Evolutionary conservation across 257 asterid genomes (phyloP).

Genomic region (Echites panduratus): DNA sequence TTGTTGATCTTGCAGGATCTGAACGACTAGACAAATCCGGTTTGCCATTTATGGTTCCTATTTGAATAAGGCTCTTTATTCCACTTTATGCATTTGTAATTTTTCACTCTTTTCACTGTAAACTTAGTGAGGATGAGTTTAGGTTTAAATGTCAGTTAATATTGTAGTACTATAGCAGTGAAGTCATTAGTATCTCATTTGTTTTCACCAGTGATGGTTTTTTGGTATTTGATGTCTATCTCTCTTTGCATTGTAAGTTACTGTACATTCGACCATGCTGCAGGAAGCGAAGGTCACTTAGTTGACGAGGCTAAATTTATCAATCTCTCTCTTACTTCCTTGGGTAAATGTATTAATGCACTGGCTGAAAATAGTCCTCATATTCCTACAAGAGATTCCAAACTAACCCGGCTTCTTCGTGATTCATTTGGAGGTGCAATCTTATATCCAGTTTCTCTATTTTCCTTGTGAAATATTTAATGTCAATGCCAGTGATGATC

Average conservation of each 20-base stretch:
- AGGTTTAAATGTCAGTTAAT: background rate
- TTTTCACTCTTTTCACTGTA: background rate
- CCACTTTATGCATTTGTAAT: background rate
- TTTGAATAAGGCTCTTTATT: slow-evolving; percentile 1
- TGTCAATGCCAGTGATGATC: background rate
- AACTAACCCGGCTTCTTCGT: slow-evolving; percentile 81
- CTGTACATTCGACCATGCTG: slow-evolving; percentile 19
- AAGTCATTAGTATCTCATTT: background rate
- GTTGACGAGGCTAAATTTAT: slow-evolving; percentile 85
- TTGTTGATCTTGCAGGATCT: slow-evolving; percentile 97
- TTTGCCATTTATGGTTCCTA: slow-evolving; percentile 23
- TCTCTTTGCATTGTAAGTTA: background rate
- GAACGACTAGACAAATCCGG: slow-evolving; percentile 87
- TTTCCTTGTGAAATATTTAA: background rate
- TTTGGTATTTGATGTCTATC: too few relatives aligned
- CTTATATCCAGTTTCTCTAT: slow-evolving; percentile 6
- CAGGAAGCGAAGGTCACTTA: slow-evolving; percentile 90
- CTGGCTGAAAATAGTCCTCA: slow-evolving; percentile 88
- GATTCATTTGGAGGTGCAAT: slow-evolving; percentile 88
- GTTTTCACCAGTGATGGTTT: background rate
- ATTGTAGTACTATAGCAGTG: background rate
- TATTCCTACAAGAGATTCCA: slow-evolving; percentile 89
- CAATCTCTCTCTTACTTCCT: slow-evolving; percentile 77
- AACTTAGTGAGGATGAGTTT: background rate
- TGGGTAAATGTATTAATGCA: slow-evolving; percentile 90